phyloP scores from a whole-genome alignment of 1,284 basidiomycete genomes.

The Apiotrichum laibachii region DNA sequence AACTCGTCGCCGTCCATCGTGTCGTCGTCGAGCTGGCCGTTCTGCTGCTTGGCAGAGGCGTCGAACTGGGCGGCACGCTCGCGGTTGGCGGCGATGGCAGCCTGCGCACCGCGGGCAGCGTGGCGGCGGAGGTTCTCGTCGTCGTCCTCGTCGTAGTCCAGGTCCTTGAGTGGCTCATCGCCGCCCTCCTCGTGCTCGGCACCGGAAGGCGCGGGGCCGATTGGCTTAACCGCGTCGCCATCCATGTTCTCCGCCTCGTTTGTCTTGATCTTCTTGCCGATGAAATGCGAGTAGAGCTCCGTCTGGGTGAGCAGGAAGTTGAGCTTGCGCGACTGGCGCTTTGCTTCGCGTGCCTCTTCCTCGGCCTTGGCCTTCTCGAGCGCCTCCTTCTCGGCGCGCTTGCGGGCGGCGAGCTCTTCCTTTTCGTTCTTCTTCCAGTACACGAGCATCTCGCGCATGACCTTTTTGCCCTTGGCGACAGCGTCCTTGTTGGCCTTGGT shows the following conservation, averaged over 20 bases:
- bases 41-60: constrained; percentile 58
- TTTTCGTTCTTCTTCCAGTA: constrained; percentile 99
- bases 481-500: constrained; percentile 83
- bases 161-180: constrained; percentile 63
- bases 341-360: constrained; percentile 94
- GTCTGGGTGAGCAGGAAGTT: constrained; percentile 99
- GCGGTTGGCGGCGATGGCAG: constrained; percentile 77
- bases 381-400: constrained; percentile 91
- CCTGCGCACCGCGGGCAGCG: constrained; percentile 84
- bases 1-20: constrained; percentile 80
- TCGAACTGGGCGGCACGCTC: constrained; percentile 84
- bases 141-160: constrained; percentile 95
- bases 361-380: constrained; percentile 85
- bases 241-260: constrained; percentile 82
- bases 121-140: constrained; percentile 84
- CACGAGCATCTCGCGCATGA: constrained; percentile 68
- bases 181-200: constrained; percentile 55
- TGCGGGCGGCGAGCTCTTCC: constrained; percentile 81
- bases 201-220: constrained; percentile 25
- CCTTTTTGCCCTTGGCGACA: constrained; percentile 63
- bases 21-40: constrained; percentile 54
- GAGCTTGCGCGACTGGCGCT: constrained; percentile 91
- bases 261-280: constrained; percentile 97
- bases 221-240: constrained; percentile 38
- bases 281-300: constrained; percentile 98